Base-by-base conservation (phyloP, 257 asterid species). In the Datura wrightii region DNA sequence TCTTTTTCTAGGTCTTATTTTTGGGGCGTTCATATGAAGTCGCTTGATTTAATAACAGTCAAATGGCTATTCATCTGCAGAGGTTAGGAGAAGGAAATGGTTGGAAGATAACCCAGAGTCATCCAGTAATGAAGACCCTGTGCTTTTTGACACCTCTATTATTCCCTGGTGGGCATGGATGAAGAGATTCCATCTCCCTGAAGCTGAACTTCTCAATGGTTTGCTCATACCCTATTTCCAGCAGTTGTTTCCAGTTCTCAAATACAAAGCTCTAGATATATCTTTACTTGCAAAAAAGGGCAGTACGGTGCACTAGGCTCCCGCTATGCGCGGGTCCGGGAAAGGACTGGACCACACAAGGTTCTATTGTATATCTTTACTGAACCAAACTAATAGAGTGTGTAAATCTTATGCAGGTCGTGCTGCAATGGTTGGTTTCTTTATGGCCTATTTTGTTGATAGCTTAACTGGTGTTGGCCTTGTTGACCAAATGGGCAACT, bases 121-220 rank as follows among this genome's bases (percentile, higher is more conserved):
- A 58, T 95, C 99, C 53, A 97, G 86, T 84, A 97, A 95, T 54
- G 94, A 91, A 44, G 90, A 91, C 58, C 98, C 98, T 71, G 88
- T 97, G 31, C 83, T 91, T 60, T 97, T 97, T 19, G 97, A 95
- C 90, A 94, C 98, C 59, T 92, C 99, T 37, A 92, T 93, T 41
- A 86, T 97, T 86, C 99, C 99, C 58, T 97, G 98, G 98, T 97
- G 99, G 99, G 96, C 94, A 84, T 97, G 99, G 98, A 91, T 92
- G 88, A 94, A 93, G 87, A 92, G 98, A 86, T 97, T 93, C 83
- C 99, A 97, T 91, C 99, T 97, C 62, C 98, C 99, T 3, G 99
- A 97, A 91, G 99, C 99, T 65, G 99, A 97, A 86, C 91, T 94
- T 56, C 99, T 97, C 11, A 97, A 97, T 63, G 99, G 99, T 95